Base-by-base conservation (phyloP, 1,139 yeast species). In the Blastobotrys capitulatus region DNA sequence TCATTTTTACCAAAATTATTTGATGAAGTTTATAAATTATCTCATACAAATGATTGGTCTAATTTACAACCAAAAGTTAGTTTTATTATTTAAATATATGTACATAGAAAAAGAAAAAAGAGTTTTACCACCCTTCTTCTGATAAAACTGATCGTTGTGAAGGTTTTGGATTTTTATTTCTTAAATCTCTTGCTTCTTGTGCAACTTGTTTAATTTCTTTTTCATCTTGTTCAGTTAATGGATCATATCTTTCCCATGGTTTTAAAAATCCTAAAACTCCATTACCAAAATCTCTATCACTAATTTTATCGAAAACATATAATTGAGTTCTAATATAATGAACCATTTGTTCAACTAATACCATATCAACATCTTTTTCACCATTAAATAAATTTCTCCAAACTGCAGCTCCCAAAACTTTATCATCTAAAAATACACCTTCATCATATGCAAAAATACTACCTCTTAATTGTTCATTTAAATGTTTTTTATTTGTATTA, bases 381-480 rank as follows among this genome's bases (percentile, higher is more conserved):
- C 95, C 96, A 60, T 86, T 86, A 69, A 89, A 92, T 53, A 92
- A 70, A 52, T 65, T 64, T 54, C 69, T 50, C 73, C 73, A 69
- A 40, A 90, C 68, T 0, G 97, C 96, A 40, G 86, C 80, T 1
- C 95, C 96, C 54, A 90, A 71, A 1, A 92, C 86, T 22, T 86
- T 80, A 66, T 90, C 97, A 57, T 84, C 86, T 31, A 88, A 79
- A 59, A 78, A 79, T 50, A 94, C 77, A 0, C 94, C 97, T 70
- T 92, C 97, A 67, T 94, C 99, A 62, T 90, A 90, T 1, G 96
- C 85, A 60, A 90, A 80, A 2, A 89, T 84, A 40, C 86, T 76
- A 38, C 99, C 99, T 65, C 94, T 79, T 61, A 92, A 72, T 70
- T 92, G 98, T 16, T 88, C 76, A 62, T 90, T 90, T 67, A 86